A percentile compares a stretch with the other conserved stretches of the same genome.
These are phyloP conservation scores for Hymenochaete sp. DNA, from an alignment of 1,284 basidiomycete species.

Conservation along the genomic window DNA sequence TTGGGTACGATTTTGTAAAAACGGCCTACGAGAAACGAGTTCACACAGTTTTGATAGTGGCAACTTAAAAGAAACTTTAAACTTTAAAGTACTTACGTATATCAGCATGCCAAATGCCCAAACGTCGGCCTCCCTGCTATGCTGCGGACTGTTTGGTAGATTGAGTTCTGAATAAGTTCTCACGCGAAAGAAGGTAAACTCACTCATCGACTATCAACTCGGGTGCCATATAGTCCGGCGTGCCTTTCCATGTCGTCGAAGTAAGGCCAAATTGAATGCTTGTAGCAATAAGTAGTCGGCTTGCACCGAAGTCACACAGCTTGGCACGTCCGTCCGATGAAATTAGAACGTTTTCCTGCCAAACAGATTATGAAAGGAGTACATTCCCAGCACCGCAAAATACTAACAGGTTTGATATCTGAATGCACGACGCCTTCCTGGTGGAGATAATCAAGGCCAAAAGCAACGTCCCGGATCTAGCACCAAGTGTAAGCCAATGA, in stretches of 20 bases:
- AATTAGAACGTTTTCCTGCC: constrained; percentile 15
- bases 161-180: too few relatives aligned
- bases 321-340: constrained; percentile 4
- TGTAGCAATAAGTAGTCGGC: constrained; percentile 3
- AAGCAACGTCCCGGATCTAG: not conserved
- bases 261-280: not conserved
- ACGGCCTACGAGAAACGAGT: too few relatives aligned
- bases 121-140: not conserved
- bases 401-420: not conserved
- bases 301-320: constrained; percentile 13
- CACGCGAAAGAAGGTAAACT: too few relatives aligned
- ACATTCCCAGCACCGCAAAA: not conserved
- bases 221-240: not conserved
- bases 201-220: not conserved
- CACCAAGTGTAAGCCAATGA: not conserved
- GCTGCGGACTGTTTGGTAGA: too few relatives aligned
- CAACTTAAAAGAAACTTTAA: too few relatives aligned
- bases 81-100: not conserved
- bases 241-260: not conserved
- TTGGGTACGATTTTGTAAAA: too few relatives aligned
- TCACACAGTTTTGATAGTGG: too few relatives aligned
- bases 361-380: not conserved
- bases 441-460: not conserved
- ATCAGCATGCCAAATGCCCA: not conserved
- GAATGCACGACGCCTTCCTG: not conserved